Conservation (phyloP, 495 filamentous ascomycete species). For the Podospora anserina region DNA sequence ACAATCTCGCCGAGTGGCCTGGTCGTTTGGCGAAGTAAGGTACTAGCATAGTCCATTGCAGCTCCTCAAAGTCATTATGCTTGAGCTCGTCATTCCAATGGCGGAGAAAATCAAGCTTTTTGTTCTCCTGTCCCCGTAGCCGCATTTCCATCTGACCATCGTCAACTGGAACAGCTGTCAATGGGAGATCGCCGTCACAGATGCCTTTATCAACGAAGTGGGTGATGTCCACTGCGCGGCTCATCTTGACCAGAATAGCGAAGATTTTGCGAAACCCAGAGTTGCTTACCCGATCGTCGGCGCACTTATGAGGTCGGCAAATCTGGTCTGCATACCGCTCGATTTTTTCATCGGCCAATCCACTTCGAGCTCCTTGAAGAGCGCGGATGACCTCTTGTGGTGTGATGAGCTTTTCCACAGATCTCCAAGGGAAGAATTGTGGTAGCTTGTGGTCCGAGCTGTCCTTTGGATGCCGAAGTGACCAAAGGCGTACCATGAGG, state of each 20-base stretch:
- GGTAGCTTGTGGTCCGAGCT: not conserved
- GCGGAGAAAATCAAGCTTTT: slow-evolving; percentile 3
- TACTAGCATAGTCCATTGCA: slow-evolving; percentile 12
- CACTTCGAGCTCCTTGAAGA: not conserved
- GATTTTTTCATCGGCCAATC: not conserved
- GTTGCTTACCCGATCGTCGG: not conserved
- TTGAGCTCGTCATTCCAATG: slow-evolving; percentile 5
- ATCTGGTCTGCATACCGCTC: not conserved
- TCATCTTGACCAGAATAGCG: slow-evolving; percentile 9
- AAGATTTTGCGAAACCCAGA: slow-evolving; percentile 13
- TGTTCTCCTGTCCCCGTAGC: not conserved
- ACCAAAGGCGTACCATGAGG: not conserved
- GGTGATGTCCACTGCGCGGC: slow-evolving; percentile 1
- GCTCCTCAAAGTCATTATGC: slow-evolving; percentile 8
- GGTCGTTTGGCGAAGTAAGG: slow-evolving; percentile 13
- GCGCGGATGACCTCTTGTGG: not conserved
- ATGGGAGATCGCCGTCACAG: slow-evolving; percentile 13
- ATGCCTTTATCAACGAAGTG: slow-evolving; percentile 7
- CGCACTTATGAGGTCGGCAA: not conserved
- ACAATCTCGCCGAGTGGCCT: slow-evolving; percentile 1
- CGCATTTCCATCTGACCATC: slow-evolving; percentile 1
- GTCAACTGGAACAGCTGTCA: slow-evolving; percentile 3
- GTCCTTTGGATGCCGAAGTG: not conserved
- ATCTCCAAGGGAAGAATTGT: slow-evolving; percentile 1
- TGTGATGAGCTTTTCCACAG: slow-evolving; percentile 1